Percentiles rank a stretch among this genome's conserved stretches.
These are phyloP conservation scores for Leccinum pachyderme DNA, from an alignment of 1,284 basidiomycete species.

Conservation along the genomic window DNA sequence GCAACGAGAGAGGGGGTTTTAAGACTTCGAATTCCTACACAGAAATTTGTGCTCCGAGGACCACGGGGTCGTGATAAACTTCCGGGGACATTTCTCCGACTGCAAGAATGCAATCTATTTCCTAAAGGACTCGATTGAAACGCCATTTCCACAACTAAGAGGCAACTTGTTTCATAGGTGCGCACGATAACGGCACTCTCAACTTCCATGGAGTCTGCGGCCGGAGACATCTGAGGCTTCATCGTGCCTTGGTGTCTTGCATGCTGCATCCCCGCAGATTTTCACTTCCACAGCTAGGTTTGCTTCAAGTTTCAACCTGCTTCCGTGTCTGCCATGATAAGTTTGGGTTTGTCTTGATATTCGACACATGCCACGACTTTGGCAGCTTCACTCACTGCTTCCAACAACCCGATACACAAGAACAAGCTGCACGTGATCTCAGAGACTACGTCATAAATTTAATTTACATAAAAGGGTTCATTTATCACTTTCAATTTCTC, in stretches of 20 bases:
- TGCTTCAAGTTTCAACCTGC: neutral
- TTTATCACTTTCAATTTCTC: too few species aligned
- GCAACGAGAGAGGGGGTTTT: neutral
- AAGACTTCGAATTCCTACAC: neutral
- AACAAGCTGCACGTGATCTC: too few species aligned
- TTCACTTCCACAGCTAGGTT: neutral
- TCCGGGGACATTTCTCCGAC: neutral
- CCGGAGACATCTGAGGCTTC: neutral
- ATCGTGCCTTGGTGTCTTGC: neutral
- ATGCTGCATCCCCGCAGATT: neutral
- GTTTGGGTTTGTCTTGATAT: neutral
- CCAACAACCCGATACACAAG: neutral
- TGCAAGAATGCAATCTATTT: neutral
- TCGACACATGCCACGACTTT: neutral
- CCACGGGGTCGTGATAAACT: neutral
- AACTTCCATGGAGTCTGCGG: neutral
- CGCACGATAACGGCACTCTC: neutral
- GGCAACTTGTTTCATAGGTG: neutral
- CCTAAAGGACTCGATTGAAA: neutral
- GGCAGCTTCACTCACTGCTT: neutral
- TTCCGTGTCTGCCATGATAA: too few species aligned
- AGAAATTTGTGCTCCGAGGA: neutral
- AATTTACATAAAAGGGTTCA: too few species aligned
- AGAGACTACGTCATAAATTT: too few species aligned
- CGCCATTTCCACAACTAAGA: neutral